Percentiles rank a stretch among this genome's conserved stretches.
Evolutionary conservation across 2,329 filamentous ascomycete species (phyloP).

Genomic region (Hymenoscyphus fructigenus): DNA sequence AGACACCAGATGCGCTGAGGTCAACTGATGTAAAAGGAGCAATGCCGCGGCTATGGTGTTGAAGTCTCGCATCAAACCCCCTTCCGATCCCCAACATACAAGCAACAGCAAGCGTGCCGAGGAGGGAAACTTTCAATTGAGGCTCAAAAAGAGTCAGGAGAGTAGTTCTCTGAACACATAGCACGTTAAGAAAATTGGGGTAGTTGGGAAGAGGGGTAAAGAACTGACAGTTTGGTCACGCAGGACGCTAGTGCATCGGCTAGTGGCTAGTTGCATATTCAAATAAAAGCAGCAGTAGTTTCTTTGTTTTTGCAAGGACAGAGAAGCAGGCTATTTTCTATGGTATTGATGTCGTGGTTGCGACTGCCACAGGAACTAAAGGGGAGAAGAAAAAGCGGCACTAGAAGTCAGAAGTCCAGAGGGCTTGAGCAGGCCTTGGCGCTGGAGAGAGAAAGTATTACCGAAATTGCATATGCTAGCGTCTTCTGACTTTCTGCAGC

Average conservation of each 20-base stretch:
- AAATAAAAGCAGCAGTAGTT: not conserved
- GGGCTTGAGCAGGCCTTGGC: not conserved
- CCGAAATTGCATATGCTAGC: not conserved
- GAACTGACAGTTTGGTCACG: not conserved
- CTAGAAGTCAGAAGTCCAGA: not conserved
- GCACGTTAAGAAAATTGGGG: not conserved
- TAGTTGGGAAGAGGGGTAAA: not conserved
- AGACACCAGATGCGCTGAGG: no score
- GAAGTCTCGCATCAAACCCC: no score
- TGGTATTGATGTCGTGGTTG: not conserved
- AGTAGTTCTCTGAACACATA: not conserved
- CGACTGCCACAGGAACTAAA: not conserved
- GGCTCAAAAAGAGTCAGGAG: not conserved
- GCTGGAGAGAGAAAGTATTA: not conserved
- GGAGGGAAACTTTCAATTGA: not conserved
- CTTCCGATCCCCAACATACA: not conserved
- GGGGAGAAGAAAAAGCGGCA: not conserved
- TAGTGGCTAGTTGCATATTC: not conserved
- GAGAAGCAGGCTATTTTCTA: not conserved
- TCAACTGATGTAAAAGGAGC: no score
- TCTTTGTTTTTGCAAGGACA: not conserved
- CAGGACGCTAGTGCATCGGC: not conserved
- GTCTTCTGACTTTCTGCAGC: no score
- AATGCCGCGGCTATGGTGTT: no score
- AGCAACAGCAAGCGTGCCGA: not conserved